Percentiles rank a stretch among this genome's conserved stretches.
phyloP scores from a whole-genome alignment of 257 asterid genomes.

The Cynanchum wilfordii region DNA sequence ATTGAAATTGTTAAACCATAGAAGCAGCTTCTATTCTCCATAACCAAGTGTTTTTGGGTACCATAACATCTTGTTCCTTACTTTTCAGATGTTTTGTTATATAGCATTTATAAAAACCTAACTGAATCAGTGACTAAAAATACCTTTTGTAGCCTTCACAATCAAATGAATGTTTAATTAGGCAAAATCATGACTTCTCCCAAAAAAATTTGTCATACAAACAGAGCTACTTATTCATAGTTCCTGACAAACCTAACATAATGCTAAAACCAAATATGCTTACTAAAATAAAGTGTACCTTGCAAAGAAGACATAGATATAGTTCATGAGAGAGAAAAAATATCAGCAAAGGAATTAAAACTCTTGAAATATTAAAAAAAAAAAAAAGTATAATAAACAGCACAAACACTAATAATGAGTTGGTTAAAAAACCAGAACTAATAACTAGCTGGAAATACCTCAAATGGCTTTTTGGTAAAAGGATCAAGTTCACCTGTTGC shows the following conservation, averaged over 20 bases:
- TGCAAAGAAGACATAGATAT: not conserved
- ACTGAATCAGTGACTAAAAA: not conserved
- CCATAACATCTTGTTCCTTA: not conserved
- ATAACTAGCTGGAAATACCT: slow-evolving; percentile 36
- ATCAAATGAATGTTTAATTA: not conserved
- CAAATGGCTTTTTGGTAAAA: slow-evolving; percentile 64
- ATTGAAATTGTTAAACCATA: not conserved
- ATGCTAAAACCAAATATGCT: not conserved
- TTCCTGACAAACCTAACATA: slow-evolving; percentile 7
- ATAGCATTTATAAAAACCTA: not conserved
- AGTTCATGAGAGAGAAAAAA: not conserved
- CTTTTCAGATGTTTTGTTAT: not conserved
- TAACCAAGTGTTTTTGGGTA: not conserved
- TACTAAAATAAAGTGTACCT: not conserved
- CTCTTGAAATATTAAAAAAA: not conserved
- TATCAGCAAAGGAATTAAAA: not conserved
- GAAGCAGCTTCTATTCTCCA: not conserved
- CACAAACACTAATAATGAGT: not conserved
- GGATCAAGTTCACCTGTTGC: slow-evolving; percentile 91
- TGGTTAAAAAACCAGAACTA: not conserved
- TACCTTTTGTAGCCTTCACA: not conserved
- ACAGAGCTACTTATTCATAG: not conserved
- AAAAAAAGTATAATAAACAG: not conserved
- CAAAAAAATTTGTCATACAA: not conserved
- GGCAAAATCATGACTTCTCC: not conserved